Evolutionary conservation across 768 basidiomycete species (phyloP), one percentile per base, ranked within the genome.

Genomic region (Leccinum subtestaceum): DNA sequence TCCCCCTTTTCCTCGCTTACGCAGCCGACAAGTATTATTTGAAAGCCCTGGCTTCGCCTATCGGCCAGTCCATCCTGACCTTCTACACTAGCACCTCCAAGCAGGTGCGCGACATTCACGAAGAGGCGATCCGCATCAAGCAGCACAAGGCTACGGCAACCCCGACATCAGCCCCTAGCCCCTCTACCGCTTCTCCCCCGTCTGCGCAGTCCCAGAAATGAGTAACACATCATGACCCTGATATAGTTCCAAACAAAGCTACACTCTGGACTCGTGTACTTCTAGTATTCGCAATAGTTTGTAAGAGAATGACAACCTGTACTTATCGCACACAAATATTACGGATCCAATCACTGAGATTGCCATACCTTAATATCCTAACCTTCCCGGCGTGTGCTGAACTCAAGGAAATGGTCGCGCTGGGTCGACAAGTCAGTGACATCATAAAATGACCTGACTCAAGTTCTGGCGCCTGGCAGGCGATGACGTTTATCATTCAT

Each of bases 71-170:
- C 67, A 91, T 97, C 58, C 74, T 77, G 29, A 67, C 75, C 1
- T 98, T 97, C 78, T 98, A 97, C 78, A 96, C 95, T 13, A 75
- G 76, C 47, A 95, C 93, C 8, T 80, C 87, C 19, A 98, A 97
- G 77, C 91, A 95, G 73, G 87, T 93, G 27, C 67, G 82, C 19
- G 95, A 98, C 69, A 95, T 98, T 51, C 95, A 97, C 69, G 92
- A 95, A 68, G 95, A 98, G 74, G 95, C 95, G 2, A 78, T 80
- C 60, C 85, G 95, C 31, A 92, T 98, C 67, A 84, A 86, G 27
- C 81, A 78, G 56, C 81, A 89, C 63, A 87, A 89, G 67, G 57
- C 71, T 3, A 53, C 59, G 0, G 25, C 67, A 11, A 49, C 67
- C 5, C 31, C 64, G 8, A 13, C 70, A 2, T 57, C 66, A 19